Conservation (phyloP, 2,329 filamentous ascomycete species). For the Exophiala xenobiotica region DNA sequence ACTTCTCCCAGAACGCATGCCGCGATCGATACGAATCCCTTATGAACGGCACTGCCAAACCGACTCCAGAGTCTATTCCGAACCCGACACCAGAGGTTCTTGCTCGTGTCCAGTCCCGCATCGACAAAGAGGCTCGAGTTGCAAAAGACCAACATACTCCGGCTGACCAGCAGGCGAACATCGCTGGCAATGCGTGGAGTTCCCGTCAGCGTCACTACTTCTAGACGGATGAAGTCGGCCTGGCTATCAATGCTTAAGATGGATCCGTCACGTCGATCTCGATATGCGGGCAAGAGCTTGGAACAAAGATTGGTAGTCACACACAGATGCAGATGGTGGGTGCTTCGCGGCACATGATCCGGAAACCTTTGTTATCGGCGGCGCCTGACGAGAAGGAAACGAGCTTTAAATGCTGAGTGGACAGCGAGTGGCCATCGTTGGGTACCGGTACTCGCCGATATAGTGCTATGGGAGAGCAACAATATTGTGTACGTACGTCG, state of each 20-base stretch:
- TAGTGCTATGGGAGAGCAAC: not conserved
- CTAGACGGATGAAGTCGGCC: conserved; percentile 6
- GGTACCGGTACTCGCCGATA: not conserved
- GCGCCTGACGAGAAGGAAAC: no score
- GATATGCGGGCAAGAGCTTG: not conserved
- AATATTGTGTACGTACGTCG: not conserved
- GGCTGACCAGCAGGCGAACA: conserved; percentile 17
- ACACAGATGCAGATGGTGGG: not conserved
- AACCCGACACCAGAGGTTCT: conserved; percentile 26
- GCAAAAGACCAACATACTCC: conserved; percentile 10
- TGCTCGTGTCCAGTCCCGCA: conserved; percentile 28
- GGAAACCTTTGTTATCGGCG: no score
- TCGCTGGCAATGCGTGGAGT: conserved; percentile 28
- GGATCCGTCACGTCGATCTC: not conserved
- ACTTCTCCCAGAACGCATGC: conserved; percentile 50
- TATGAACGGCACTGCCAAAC: conserved; percentile 44
- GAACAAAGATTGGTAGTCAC: not conserved
- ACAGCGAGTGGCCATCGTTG: not conserved
- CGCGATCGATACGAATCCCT: conserved; percentile 44
- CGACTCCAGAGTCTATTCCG: conserved; percentile 41
- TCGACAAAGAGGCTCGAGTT: conserved; percentile 24
- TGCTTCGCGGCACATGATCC: not conserved
- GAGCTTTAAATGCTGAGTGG: no score
- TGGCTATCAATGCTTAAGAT: not conserved
- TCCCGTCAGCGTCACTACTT: conserved; percentile 24